These are phyloP conservation scores for Thuja plicata DNA, from an alignment of 83 land plant species.

Conservation along the genomic window DNA sequence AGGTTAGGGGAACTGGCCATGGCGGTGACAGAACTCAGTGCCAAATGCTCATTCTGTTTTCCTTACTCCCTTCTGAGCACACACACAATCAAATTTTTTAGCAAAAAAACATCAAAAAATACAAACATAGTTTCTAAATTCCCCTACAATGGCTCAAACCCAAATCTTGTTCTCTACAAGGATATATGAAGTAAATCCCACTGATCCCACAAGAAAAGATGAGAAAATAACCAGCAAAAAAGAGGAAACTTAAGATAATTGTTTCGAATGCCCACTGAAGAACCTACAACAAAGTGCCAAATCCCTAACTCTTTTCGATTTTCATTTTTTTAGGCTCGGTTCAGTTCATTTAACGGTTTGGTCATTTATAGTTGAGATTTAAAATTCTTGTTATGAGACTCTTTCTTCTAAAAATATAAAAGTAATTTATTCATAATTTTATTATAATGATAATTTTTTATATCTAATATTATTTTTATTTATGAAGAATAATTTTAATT, in stretches of 20 bases:
- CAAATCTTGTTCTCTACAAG: background rate
- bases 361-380: too few species aligned
- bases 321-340: background rate
- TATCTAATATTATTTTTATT: too few species aligned
- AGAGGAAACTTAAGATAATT: too few species aligned
- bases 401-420: too few species aligned
- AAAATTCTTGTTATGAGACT: too few species aligned
- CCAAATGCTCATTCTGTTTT: background rate
- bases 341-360: background rate
- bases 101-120: background rate
- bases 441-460: too few species aligned
- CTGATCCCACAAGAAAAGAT: background rate
- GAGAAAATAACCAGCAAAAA: background rate
- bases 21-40: too few species aligned
- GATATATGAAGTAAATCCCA: background rate
- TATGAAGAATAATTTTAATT: too few species aligned
- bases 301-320: too few species aligned
- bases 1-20: slow-evolving; percentile 13
- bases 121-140: background rate
- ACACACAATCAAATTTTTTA: background rate
- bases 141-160: background rate
- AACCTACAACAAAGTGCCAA: background rate
- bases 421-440: too few species aligned
- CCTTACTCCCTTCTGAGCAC: background rate
- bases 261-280: background rate